A percentile compares a stretch with the other conserved stretches of the same genome.
phyloP scores from a whole-genome alignment of 2,329 filamentous ascomycete genomes.

The Aaosphaeria arxii region DNA sequence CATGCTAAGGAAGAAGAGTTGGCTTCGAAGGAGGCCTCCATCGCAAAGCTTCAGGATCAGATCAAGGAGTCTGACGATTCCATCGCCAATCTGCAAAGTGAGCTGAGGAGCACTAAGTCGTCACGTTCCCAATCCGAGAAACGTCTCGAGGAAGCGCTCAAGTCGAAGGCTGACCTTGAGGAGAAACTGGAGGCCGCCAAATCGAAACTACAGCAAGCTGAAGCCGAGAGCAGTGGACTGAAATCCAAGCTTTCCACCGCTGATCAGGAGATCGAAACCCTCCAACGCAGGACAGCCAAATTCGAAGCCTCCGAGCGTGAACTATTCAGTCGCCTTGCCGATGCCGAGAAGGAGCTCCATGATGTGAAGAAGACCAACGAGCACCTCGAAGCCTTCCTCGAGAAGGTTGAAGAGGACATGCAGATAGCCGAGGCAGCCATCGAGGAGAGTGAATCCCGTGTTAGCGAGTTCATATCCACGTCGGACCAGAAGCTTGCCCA shows the following conservation, averaged over 20 bases:
- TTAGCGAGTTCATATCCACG: constrained; percentile 23
- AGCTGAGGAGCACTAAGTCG: constrained; percentile 6
- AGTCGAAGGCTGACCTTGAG: neutral
- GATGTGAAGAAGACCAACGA: constrained; percentile 27
- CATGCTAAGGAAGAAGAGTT: neutral
- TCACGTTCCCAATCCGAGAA: constrained; percentile 13
- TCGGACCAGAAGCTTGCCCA: constrained; percentile 28
- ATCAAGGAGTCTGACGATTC: neutral
- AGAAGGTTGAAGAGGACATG: constrained; percentile 29
- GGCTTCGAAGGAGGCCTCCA: neutral
- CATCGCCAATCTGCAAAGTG: neutral
- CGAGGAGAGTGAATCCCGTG: constrained; percentile 26
- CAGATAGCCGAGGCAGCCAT: constrained; percentile 24
- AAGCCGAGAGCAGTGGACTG: constrained; percentile 10
- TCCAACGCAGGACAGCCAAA: constrained; percentile 23
- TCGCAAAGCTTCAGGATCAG: neutral
- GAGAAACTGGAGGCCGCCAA: neutral
- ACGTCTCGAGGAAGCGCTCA: constrained; percentile 1
- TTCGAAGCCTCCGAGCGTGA: constrained; percentile 28
- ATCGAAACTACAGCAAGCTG: neutral
- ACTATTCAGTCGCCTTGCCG: constrained; percentile 20
- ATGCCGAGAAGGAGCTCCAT: constrained; percentile 30
- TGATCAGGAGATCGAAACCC: constrained; percentile 22
- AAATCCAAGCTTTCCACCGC: constrained; percentile 18
- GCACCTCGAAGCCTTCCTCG: constrained; percentile 29